These are phyloP conservation scores for Thyridium curvatum DNA, from an alignment of 2,329 filamentous ascomycete genomes.

Conservation along the genomic window DNA sequence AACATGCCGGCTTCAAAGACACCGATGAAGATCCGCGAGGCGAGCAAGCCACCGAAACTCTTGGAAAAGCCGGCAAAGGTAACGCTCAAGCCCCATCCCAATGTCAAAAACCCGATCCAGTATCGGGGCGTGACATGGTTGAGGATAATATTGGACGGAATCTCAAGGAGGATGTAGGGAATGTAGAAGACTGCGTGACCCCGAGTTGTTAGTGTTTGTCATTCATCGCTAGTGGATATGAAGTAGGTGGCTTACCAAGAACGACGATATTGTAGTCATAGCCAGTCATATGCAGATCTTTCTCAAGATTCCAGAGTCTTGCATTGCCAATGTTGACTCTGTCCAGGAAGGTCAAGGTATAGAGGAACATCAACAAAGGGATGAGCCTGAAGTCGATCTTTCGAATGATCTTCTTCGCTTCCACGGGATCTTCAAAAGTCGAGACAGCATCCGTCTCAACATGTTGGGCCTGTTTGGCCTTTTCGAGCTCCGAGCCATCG, in stretches of 20 bases:
- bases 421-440: slow-evolving; percentile 3
- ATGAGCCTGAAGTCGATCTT: slow-evolving; percentile 17
- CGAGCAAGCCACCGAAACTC: slow-evolving; percentile 17
- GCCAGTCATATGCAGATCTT: slow-evolving; percentile 20
- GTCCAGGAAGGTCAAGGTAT: slow-evolving; percentile 18
- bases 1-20: slow-evolving; percentile 27
- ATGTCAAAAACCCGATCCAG: slow-evolving; percentile 16
- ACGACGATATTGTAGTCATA: slow-evolving; percentile 20
- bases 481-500: too few relatives aligned
- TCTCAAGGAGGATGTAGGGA: slow-evolving; percentile 22
- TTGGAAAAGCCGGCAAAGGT: slow-evolving; percentile 19
- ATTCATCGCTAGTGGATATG: slow-evolving; percentile 2
- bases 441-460: too few relatives aligned
- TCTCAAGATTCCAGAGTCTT: slow-evolving; percentile 20
- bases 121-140: slow-evolving; percentile 19
- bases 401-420: slow-evolving; percentile 10
- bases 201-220: neutral
- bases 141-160: slow-evolving; percentile 21
- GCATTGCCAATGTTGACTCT: slow-evolving; percentile 22
- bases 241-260: slow-evolving; percentile 9
- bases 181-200: slow-evolving; percentile 18
- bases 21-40: slow-evolving; percentile 22
- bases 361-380: slow-evolving; percentile 16
- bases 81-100: slow-evolving; percentile 20
- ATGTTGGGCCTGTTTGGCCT: too few relatives aligned